Evolutionary conservation across 441 rosid genomes (phyloP), one percentile per base, ranked within the genome.

Genomic region (Pelargonium fulgidum): DNA sequence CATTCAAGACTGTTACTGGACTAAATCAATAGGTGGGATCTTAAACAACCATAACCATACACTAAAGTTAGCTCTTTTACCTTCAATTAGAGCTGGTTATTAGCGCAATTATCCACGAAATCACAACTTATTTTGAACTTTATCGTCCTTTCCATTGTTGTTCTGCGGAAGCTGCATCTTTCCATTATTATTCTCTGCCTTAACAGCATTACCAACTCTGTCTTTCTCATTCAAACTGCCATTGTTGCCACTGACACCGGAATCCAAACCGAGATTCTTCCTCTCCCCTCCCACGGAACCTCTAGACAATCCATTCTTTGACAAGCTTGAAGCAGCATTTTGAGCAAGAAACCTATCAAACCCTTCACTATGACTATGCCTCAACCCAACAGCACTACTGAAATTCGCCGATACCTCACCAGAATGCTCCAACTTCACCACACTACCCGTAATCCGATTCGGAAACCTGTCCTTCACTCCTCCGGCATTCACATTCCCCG

Each of bases 261-360:
- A 48, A 48, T 14, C 17, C 3, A 14, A 2, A 48, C 56, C 56
- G 6, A 4, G 14, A 48, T 3, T 14, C 56, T 48, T 48, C 56
- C 56, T 48, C 14, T 1, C 50, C 50, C 50, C 50, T 45, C 50
- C 50, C 50, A 9, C 50, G 13, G 36, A 29, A 29, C 3, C 36
- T 29, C 36, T 29, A 29, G 36, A 29, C 36, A 29, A 29, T 29
- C 36, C 36, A 29, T 29, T 29, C 36, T 29, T 29, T 3, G 36
- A 29, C 36, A 29, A 29, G 5, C 36, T 29, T 29, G 36, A 29
- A 29, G 36, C 36, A 29, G 36, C 36, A 29, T 29, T 29, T 29
- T 29, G 36, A 29, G 62, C 62, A 7, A 56, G 62, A 56, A 56
- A 56, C 62, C 62, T 56, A 56, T 56, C 62, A 19, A 56, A 56